Conservation (phyloP, 2,329 filamentous ascomycete species). For the Stagonosporopsis vannaccii region DNA sequence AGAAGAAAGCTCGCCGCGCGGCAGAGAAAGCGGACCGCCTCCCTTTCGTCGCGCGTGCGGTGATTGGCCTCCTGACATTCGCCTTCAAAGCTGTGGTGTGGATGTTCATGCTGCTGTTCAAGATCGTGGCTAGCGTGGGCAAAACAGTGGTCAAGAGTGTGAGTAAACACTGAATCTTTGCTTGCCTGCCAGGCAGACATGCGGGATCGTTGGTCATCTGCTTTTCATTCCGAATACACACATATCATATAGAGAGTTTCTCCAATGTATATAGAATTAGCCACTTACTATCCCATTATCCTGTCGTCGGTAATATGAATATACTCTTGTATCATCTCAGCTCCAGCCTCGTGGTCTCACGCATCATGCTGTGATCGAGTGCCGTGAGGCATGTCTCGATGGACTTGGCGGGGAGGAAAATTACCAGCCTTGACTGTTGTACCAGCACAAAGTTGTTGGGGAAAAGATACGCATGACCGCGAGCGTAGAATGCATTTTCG, state of each 20-base stretch:
- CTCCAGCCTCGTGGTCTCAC: no score
- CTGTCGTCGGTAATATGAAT: not conserved
- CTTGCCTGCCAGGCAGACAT: not conserved
- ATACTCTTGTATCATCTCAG: no score
- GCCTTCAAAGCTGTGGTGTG: slow-evolving; percentile 54
- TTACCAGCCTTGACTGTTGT: no score
- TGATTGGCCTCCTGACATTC: slow-evolving; percentile 51
- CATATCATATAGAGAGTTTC: not conserved
- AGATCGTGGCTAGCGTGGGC: slow-evolving; percentile 50
- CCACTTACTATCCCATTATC: not conserved
- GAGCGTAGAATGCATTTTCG: no score
- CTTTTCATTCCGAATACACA: not conserved
- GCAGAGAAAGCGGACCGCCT: slow-evolving; percentile 46
- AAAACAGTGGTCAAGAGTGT: slow-evolving; percentile 43
- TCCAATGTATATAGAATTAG: not conserved
- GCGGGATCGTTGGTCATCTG: not conserved
- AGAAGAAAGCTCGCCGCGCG: slow-evolving; percentile 40
- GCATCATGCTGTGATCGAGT: no score
- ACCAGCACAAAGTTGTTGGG: no score
- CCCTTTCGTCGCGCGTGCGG: slow-evolving; percentile 48
- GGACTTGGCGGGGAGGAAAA: no score
- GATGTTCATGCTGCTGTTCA: slow-evolving; percentile 52
- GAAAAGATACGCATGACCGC: no score
- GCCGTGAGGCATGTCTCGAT: no score
- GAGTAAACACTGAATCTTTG: not conserved